Evolutionary conservation across 2,329 filamentous ascomycete genomes (phyloP).

Genomic region (Penicillium expansum): DNA sequence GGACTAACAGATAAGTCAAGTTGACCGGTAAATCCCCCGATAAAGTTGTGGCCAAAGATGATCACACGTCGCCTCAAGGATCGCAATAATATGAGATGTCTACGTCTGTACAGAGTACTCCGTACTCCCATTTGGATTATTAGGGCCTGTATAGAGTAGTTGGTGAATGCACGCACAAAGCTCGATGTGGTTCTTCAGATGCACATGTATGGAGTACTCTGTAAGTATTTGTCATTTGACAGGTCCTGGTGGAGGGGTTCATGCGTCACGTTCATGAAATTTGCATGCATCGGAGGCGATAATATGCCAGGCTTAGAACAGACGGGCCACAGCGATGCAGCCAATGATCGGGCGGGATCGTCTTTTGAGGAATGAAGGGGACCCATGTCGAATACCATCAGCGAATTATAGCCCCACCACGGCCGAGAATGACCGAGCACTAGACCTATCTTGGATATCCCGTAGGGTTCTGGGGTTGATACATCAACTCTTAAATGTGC

Average conservation of each 20-base stretch:
- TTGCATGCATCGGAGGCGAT: slow-evolving; percentile 11
- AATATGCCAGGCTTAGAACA: neutral
- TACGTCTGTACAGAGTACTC: neutral
- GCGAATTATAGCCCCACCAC: slow-evolving; percentile 1
- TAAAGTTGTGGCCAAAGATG: slow-evolving; percentile 2
- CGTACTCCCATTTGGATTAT: neutral
- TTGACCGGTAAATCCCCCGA: slow-evolving; percentile 20
- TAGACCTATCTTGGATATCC: slow-evolving; percentile 11
- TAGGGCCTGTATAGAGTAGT: neutral
- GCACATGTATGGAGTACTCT: neutral
- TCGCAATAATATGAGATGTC: neutral
- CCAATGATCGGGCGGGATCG: slow-evolving; percentile 21
- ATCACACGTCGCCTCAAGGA: neutral
- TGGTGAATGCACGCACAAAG: neutral
- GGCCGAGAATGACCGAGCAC: slow-evolving; percentile 15
- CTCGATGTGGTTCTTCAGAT: neutral
- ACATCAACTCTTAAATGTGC: slow-evolving; percentile 20
- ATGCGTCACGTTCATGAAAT: slow-evolving; percentile 10
- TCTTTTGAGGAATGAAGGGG: neutral
- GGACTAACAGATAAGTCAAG: slow-evolving; percentile 8
- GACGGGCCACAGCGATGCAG: neutral
- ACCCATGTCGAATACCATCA: neutral
- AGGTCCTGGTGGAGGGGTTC: slow-evolving; percentile 14
- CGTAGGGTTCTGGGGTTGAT: slow-evolving; percentile 15
- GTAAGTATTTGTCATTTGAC: neutral